These are phyloP conservation scores for Paulownia fortunei DNA, from an alignment of 257 asterid species.

Conservation along the genomic window DNA sequence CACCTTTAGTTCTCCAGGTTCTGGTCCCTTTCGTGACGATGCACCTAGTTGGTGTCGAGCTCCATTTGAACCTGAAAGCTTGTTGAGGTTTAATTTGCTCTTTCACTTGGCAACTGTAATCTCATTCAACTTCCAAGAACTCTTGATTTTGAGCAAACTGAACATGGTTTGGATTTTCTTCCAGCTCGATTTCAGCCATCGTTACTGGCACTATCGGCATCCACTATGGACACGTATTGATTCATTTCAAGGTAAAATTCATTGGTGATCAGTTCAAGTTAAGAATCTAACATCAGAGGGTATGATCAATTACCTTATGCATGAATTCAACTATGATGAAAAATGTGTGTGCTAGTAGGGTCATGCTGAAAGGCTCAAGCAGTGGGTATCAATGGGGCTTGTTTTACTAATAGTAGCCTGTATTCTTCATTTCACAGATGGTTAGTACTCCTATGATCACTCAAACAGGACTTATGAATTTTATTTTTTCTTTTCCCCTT, in stretches of 20 bases:
- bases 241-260: constrained; percentile 67
- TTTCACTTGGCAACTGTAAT: neutral
- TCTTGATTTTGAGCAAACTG: constrained; percentile 20
- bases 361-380: constrained; percentile 83
- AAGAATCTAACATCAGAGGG: no score
- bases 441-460: constrained; percentile 38
- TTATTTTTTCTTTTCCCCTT: no score
- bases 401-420: constrained; percentile 55
- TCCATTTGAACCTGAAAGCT: constrained; percentile 92
- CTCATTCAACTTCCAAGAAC: no score
- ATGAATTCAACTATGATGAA: neutral
- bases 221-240: constrained; percentile 88
- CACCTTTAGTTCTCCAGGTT: constrained; percentile 68
- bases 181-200: constrained; percentile 83
- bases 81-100: constrained; percentile 57
- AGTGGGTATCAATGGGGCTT: constrained; percentile 80
- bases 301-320: neutral
- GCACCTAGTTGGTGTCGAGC: constrained; percentile 89
- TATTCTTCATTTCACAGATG: constrained; percentile 83
- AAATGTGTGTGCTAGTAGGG: constrained; percentile 45
- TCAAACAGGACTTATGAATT: neutral
- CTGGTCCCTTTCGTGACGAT: constrained; percentile 64
- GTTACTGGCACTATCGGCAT: constrained; percentile 83
- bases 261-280: neutral
- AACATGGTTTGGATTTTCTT: constrained; percentile 9